Conservation (phyloP, 2,329 filamentous ascomycete species). For the Pestalotiopsis fici region DNA sequence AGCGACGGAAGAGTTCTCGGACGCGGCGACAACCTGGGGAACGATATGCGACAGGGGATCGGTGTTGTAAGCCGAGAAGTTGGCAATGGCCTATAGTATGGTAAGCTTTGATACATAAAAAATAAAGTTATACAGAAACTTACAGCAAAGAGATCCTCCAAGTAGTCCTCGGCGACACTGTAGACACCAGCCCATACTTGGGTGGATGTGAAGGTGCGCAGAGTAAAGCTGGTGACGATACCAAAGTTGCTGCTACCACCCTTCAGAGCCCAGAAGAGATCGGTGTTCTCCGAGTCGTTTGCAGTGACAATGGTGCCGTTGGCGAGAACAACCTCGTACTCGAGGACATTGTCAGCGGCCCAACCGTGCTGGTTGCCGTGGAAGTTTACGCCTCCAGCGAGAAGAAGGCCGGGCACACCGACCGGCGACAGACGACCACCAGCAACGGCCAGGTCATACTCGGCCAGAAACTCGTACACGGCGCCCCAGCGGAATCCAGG, state of each 20-base stretch:
- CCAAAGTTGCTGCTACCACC: conserved; percentile 10
- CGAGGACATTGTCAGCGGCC: conserved; percentile 5
- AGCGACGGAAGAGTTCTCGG: conserved; percentile 23
- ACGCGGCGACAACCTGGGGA: conserved; percentile 20
- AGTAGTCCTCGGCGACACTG: conserved; percentile 18
- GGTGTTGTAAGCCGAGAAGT: conserved; percentile 21
- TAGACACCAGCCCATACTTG: conserved; percentile 16
- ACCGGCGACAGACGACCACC: conserved; percentile 14
- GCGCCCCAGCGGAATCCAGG: conserved; percentile 12
- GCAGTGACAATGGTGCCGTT: conserved; percentile 7
- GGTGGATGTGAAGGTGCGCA: neutral
- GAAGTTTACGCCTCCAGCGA: conserved; percentile 17
- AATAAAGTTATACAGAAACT: neutral
- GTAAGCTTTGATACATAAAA: neutral
- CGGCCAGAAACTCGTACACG: conserved; percentile 10
- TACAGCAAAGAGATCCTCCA: conserved; percentile 19
- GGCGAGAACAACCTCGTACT: conserved; percentile 9
- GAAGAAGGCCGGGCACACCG: conserved; percentile 14
- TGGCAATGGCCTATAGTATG: conserved; percentile 17
- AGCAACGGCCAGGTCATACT: conserved; percentile 8
- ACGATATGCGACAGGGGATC: conserved; percentile 23
- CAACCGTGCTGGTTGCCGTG: conserved; percentile 8
- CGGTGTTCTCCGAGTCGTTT: neutral
- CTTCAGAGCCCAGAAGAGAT: conserved; percentile 11
- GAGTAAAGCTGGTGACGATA: conserved; percentile 9